Evolutionary conservation across 768 basidiomycete genomes (phyloP).

Genomic region (Boletus subcaerulescens): DNA sequence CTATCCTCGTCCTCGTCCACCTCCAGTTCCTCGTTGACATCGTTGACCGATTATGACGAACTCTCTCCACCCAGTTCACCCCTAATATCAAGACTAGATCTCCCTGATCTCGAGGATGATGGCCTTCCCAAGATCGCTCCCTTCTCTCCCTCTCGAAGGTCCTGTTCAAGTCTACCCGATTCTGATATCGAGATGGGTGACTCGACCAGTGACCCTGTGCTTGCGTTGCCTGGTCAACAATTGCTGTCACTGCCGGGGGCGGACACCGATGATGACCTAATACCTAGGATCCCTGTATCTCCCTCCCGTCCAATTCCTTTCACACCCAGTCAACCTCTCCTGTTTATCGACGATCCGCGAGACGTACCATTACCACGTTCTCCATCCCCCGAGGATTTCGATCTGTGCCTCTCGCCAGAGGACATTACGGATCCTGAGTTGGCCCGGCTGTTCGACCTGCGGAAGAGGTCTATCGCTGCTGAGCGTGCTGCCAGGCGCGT

Average conservation of each 20-base stretch:
- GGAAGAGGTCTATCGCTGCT: slow-evolving; percentile 35
- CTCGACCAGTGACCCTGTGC: slow-evolving; percentile 11
- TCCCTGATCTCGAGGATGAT: slow-evolving; percentile 33
- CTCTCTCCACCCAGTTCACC: slow-evolving; percentile 29
- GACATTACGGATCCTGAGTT: slow-evolving; percentile 38
- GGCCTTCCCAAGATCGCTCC: slow-evolving; percentile 19
- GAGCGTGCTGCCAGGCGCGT: slow-evolving; percentile 31
- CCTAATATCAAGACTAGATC: slow-evolving; percentile 28
- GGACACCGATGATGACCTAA: slow-evolving; percentile 41
- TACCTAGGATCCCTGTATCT: slow-evolving; percentile 26
- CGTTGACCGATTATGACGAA: slow-evolving; percentile 25
- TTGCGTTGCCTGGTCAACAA: slow-evolving; percentile 19
- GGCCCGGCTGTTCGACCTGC: slow-evolving; percentile 38
- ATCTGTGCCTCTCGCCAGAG: slow-evolving; percentile 35
- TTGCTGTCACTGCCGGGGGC: slow-evolving; percentile 42
- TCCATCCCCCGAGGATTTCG: slow-evolving; percentile 41
- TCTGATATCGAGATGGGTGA: slow-evolving; percentile 25
- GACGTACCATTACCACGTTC: slow-evolving; percentile 40
- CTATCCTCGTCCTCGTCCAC: slow-evolving; percentile 7
- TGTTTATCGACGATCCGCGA: slow-evolving; percentile 43
- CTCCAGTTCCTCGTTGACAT: slow-evolving; percentile 16
- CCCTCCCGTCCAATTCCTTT: slow-evolving; percentile 10
- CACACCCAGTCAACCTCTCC: slow-evolving; percentile 28
- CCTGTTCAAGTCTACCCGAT: slow-evolving; percentile 29
- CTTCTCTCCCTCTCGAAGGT: slow-evolving; percentile 29